Evolutionary conservation across 108 stramenopile genomes (phyloP).

Genomic region (Aurantiochytrium sp.): DNA sequence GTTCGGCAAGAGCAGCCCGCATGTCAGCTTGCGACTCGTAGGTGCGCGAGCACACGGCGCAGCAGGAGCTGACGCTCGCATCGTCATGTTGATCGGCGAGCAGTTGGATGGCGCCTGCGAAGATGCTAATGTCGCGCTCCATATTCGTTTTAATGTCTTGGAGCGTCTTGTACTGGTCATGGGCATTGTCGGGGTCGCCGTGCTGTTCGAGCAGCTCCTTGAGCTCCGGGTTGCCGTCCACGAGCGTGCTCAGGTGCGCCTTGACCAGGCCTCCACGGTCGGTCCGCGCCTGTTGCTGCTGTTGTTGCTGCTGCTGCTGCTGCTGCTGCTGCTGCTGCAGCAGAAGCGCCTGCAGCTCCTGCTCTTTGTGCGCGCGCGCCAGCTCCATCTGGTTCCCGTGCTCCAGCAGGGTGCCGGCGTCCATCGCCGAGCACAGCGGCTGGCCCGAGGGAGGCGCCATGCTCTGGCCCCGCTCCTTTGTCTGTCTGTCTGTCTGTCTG

Average conservation of each 20-base stretch:
- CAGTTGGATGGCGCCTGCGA: neutral
- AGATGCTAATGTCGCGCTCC: constrained; percentile 15
- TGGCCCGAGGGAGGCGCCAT: neutral
- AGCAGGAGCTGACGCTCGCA: neutral
- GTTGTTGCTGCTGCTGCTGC: neutral
- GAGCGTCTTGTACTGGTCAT: neutral
- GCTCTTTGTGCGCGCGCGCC: neutral
- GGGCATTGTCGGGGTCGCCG: neutral
- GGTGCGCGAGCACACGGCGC: neutral
- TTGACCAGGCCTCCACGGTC: neutral
- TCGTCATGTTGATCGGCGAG: neutral
- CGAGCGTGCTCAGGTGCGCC: neutral
- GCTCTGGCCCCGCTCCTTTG: neutral
- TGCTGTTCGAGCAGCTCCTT: constrained; percentile 12
- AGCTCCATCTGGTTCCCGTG: neutral
- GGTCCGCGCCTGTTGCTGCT: neutral
- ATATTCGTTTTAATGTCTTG: neutral
- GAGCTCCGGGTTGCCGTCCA: neutral
- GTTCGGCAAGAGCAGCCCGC: neutral
- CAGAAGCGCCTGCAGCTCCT: neutral
- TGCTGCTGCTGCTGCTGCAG: neutral
- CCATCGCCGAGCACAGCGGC: neutral
- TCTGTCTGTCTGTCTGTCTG: neutral
- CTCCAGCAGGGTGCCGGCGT: neutral
- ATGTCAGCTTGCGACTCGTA: constrained; percentile 2